phyloP scores from a whole-genome alignment of 1,139 yeast species.

The Pichia sorboxylosa region DNA sequence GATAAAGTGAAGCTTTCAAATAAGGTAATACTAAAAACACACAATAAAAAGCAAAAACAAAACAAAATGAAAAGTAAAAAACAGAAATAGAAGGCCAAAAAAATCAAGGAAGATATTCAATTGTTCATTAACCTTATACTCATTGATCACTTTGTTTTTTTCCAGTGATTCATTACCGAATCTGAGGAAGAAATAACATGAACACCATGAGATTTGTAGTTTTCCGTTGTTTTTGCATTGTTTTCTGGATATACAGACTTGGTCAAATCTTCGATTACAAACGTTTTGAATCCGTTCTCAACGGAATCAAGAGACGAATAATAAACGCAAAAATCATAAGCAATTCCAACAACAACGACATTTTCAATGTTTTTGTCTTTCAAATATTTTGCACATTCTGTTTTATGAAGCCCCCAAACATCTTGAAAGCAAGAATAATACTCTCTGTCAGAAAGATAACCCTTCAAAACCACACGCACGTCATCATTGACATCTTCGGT shows the following conservation, averaged over 20 bases:
- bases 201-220: slow-evolving; percentile 15
- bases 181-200: slow-evolving; percentile 10
- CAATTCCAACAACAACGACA: slow-evolving; percentile 71
- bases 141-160: too few relatives aligned
- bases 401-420: slow-evolving; percentile 59
- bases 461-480: slow-evolving; percentile 48
- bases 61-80: too few relatives aligned
- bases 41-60: too few relatives aligned
- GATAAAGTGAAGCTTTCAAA: too few relatives aligned
- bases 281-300: slow-evolving; percentile 48
- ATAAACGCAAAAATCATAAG: slow-evolving; percentile 76
- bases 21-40: too few relatives aligned
- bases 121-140: too few relatives aligned
- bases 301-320: slow-evolving; percentile 64
- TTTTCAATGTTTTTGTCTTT: slow-evolving; percentile 36
- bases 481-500: slow-evolving; percentile 28
- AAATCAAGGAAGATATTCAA: too few relatives aligned
- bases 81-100: too few relatives aligned
- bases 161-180: too few relatives aligned
- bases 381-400: slow-evolving; percentile 48
- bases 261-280: slow-evolving; percentile 45
- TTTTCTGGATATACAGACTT: slow-evolving; percentile 34
- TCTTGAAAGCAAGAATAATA: slow-evolving; percentile 86
- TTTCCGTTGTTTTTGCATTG: slow-evolving; percentile 13
- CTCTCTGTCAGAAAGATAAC: slow-evolving; percentile 60